Evolutionary conservation across 202 grass and related monocot genomes (phyloP), one percentile per base, ranked within the genome.

Genomic region (Cymbopogon flexuosus): DNA sequence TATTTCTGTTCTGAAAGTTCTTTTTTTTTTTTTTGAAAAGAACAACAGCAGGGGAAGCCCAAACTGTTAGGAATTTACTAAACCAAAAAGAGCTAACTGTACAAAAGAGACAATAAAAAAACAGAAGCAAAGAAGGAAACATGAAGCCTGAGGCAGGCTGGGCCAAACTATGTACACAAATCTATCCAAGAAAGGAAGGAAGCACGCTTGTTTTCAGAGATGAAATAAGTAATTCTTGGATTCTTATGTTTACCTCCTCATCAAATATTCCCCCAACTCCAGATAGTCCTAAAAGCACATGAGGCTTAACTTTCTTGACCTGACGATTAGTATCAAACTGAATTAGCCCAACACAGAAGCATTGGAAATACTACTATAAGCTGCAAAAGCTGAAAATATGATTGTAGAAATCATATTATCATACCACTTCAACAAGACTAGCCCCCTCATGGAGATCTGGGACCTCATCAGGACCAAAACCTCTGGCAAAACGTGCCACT

Each of bases 241-340:
- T 13, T 10, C 10, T 54, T 78, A 65, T 87, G 33, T 74, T 85
- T 86, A 98, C 95, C 85, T 98, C 95, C 75, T 88, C 88, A 4
- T 85, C 93, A 89, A 98, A 98, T 66, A 98, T 94, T n/a, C 95
- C 92, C 56, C 95, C 95, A 41, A 98, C 95, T 74, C 95, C 95
- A 88, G 95, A 98, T 41, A 98, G 88, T 68, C 95, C 95, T 85
- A 98, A 91, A 89, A 98, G 90, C 41, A 94, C 95, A 79, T 98
- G 95, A 36, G 95, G 95, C 82, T 91, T 98, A 70, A 94, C 92
- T 85, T 91, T 93, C 69, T 88, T 93, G 39, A 98, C 95, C 95
- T 98, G 85, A 87, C 63, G 22, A 89, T 67, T 31, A 52, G 63
- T 62, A 84, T 18, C 37, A 69, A 61, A 62, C 46, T 60, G 58